Percentiles rank a stretch among this genome's conserved stretches.
phyloP scores from a whole-genome alignment of 495 filamentous ascomycete genomes.

The Choiromyces venosus region DNA sequence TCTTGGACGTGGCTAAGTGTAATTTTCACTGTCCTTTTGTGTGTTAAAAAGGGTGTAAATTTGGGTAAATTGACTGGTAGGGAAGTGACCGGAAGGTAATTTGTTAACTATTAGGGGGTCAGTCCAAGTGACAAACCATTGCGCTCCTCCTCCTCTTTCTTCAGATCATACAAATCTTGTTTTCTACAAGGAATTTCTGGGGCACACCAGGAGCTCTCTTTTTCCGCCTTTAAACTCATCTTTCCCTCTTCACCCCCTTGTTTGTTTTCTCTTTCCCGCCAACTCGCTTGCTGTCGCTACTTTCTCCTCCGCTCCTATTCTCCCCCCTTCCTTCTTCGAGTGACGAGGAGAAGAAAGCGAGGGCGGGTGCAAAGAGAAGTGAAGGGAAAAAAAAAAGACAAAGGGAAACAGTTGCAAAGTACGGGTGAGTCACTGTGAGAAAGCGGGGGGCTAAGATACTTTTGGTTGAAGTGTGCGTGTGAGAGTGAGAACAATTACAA shows the following conservation, averaged over 20 bases:
- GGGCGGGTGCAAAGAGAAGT: not conserved
- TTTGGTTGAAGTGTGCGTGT: not conserved
- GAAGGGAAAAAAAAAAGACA: not conserved
- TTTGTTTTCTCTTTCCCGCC: not conserved
- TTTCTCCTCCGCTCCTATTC: not conserved
- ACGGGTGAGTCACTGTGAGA: not conserved
- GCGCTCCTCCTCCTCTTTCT: not conserved
- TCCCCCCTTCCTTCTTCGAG: not conserved
- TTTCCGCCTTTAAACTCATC: too few relatives aligned
- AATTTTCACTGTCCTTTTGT: not conserved
- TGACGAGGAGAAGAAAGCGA: not conserved
- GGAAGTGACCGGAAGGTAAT: not conserved
- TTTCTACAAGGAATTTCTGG: not conserved
- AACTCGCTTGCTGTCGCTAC: not conserved
- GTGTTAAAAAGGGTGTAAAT: not conserved
- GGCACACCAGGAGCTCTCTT: not conserved
- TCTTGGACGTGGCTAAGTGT: not conserved
- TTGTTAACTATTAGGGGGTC: not conserved
- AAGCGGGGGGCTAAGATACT: not conserved
- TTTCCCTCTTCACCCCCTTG: not conserved
- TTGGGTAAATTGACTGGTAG: not conserved
- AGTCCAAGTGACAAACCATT: not conserved
- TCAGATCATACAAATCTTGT: not conserved
- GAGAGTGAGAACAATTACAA: not conserved
- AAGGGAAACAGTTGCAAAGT: not conserved